Evolutionary conservation across 768 basidiomycete genomes (phyloP).

Genomic region (Auriscalpium orientale): DNA sequence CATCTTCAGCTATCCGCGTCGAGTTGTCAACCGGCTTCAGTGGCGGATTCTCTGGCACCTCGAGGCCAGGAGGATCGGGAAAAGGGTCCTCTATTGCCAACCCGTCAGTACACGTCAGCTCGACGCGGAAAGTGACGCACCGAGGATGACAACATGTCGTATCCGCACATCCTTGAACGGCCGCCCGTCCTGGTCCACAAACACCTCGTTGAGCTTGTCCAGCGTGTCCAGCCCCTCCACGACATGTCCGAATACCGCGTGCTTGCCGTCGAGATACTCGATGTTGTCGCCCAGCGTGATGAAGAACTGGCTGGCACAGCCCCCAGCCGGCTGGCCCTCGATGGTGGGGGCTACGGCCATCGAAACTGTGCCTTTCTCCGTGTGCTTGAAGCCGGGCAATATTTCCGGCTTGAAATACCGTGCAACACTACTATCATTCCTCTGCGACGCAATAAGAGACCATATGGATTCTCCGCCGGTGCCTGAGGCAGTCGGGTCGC

Average conservation of each 20-base stretch:
- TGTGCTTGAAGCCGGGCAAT: constrained; percentile 76
- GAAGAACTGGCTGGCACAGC: constrained; percentile 96
- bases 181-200: constrained; percentile 78
- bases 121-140: constrained; percentile 34
- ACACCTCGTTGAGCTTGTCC: constrained; percentile 89
- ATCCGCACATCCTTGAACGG: constrained; percentile 94
- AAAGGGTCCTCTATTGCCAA: constrained; percentile 79
- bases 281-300: constrained; percentile 86
- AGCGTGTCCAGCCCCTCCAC: constrained; percentile 91
- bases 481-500: constrained; percentile 94
- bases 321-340: constrained; percentile 49
- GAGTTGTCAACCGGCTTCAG: constrained; percentile 77
- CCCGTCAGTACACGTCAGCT: neutral
- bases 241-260: constrained; percentile 92
- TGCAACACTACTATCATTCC: constrained; percentile 29
- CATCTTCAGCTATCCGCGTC: constrained; percentile 90
- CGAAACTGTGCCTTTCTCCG: constrained; percentile 79
- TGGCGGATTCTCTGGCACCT: constrained; percentile 69
- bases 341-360: constrained; percentile 93
- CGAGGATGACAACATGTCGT: constrained; percentile 91
- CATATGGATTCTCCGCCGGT: constrained; percentile 89
- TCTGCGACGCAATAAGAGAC: constrained; percentile 58
- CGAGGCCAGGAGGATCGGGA: constrained; percentile 73
- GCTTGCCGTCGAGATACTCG: constrained; percentile 89
- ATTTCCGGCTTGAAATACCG: constrained; percentile 89